Percentiles rank a stretch among this genome's conserved stretches.
phyloP scores from a whole-genome alignment of 352 stramenopile genomes.

The Globisporangium carolinianum region DNA sequence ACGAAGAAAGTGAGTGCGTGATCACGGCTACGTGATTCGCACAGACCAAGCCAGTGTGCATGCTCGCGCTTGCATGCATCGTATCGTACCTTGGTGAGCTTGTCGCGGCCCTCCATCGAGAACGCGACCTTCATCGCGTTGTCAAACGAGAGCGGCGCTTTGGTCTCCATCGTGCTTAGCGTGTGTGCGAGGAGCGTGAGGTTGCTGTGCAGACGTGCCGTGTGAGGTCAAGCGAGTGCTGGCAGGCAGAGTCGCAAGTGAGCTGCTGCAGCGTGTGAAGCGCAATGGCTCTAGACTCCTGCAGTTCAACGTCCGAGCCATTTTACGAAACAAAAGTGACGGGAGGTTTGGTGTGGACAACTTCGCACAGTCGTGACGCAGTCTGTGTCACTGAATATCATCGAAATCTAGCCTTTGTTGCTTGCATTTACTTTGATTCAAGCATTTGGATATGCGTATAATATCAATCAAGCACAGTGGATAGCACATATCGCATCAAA shows the following conservation, averaged over 20 bases:
- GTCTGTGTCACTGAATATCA: too few relatives aligned
- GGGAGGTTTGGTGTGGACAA: neutral
- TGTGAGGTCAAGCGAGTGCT: neutral
- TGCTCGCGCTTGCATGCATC: neutral
- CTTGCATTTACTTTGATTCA: too few relatives aligned
- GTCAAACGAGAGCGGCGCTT: conserved; percentile 60
- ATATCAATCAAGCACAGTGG: too few relatives aligned
- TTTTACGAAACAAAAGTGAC: conserved; percentile 6
- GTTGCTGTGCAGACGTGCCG: neutral
- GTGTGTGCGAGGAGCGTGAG: neutral
- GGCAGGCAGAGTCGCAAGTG: neutral
- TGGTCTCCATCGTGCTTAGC: conserved; percentile 26
- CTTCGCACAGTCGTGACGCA: too few relatives aligned
- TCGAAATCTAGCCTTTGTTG: too few relatives aligned
- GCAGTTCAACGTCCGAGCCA: neutral
- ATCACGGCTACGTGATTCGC: neutral
- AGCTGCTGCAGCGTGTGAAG: neutral
- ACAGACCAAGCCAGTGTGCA: neutral
- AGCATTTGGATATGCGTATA: too few relatives aligned
- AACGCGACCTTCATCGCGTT: conserved; percentile 59
- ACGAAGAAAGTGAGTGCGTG: neutral
- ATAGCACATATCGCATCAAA: too few relatives aligned
- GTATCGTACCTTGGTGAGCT: conserved; percentile 78
- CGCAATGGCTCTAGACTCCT: neutral
- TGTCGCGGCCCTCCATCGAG: conserved; percentile 79